Conservation (phyloP, 192 early-diverging fungal genomes). For the Funneliformis geosporum region DNA sequence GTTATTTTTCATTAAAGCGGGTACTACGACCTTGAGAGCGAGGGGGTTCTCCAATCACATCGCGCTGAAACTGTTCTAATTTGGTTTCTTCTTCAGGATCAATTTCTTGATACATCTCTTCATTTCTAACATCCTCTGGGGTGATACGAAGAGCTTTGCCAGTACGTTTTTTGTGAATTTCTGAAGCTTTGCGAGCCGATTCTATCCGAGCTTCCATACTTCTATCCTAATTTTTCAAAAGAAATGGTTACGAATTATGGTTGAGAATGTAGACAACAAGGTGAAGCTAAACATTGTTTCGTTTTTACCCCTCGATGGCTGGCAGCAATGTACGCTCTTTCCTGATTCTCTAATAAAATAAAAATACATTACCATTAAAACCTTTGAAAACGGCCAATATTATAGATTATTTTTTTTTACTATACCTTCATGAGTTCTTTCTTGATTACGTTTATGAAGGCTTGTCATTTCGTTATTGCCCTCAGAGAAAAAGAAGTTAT, state of each 20-base stretch:
- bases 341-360: constrained; percentile 36
- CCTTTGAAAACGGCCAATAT: background rate
- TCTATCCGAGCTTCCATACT: constrained; percentile 37
- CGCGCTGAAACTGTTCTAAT: background rate
- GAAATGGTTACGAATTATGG: too few species aligned
- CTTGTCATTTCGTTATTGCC: constrained; percentile 2
- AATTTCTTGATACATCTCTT: constrained; percentile 39
- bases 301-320: constrained; percentile 35
- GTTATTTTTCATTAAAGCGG: too few species aligned
- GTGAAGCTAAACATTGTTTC: too few species aligned
- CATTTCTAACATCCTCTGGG: constrained; percentile 34
- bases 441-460: constrained; percentile 29
- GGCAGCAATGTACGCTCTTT: constrained; percentile 39
- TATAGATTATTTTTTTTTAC: background rate
- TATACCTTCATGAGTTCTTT: constrained; percentile 35
- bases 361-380: background rate
- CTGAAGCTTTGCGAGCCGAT: constrained; percentile 35
- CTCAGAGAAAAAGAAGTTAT: too few species aligned
- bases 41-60: constrained; percentile 9
- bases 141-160: constrained; percentile 36
- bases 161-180: constrained; percentile 35
- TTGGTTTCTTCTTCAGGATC: constrained; percentile 16
- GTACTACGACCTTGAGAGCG: too few species aligned
- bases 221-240: constrained; percentile 32
- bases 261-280: too few species aligned